Evolutionary conservation across 2,329 filamentous ascomycete genomes (phyloP), one percentile per base, ranked within the genome.

Genomic region (Plectosphaerella cucumerina): DNA sequence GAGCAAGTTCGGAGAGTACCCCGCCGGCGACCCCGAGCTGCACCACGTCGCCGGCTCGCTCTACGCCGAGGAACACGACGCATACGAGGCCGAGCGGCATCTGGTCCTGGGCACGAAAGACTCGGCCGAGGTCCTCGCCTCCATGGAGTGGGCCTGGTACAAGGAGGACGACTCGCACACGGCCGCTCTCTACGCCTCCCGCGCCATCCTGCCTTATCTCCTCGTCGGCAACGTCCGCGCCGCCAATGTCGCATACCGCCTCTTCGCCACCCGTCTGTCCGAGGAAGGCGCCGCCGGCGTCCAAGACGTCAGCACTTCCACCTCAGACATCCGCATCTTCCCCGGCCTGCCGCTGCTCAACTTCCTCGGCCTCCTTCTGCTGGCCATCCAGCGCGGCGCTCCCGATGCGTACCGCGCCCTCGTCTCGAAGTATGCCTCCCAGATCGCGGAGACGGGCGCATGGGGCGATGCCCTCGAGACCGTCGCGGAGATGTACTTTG

Each of bases 401-500:
- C 75, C 77, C n/a, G 89, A 95, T 60, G 72, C 95, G 46, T 99
- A 89, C 74, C 85, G 85, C 63, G 87, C 92, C 67, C 74, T 99
- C 59, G 84, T 86, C 60, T 82, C 80, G 53, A 94, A 96, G 65
- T 99, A 97, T 69, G 82, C 84, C 35, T 68, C 76, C 6, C 83
- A 96, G 62, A 80, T 97, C 53, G 85, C 85, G 61, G 93, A 97
- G 60, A 76, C 84, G 1, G 82, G 82, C 5, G 77, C 79, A 12
- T 97, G 93, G 93, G 82, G 85, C 33, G 91, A 90, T 65, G 80
- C 90, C 21, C 73, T 99, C 54, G 87, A 91, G 60, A 85, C 90
- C 68, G 86, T 99, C 61, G 93, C 88, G 46, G 93, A 99, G 74
- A 92, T 96, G 83, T 99, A 97, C 75, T 99, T 99, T 72, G 85